Evolutionary conservation across 1,139 yeast species (phyloP).

Genomic region (Geotrichum restrictum): DNA sequence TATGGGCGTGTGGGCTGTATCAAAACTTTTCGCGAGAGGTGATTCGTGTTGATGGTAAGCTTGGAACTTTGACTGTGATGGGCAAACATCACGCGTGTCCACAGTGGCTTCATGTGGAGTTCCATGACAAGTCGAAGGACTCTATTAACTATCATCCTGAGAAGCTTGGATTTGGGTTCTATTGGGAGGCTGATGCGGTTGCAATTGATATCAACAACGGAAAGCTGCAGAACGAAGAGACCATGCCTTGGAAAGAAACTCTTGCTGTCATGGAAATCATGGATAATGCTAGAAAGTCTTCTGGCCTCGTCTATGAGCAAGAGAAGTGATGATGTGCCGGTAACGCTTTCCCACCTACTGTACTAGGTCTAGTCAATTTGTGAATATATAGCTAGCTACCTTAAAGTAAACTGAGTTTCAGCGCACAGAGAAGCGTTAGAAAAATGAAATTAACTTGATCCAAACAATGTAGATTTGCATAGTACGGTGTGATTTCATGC

Average conservation of each 20-base stretch:
- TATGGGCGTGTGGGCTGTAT: constrained; percentile 33
- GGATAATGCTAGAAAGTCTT: constrained; percentile 46
- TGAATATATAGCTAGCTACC: no score
- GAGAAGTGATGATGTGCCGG: constrained; percentile 28
- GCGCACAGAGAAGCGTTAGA: no score
- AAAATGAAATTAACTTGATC: no score
- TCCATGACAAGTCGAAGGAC: constrained; percentile 18
- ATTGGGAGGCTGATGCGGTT: constrained; percentile 51
- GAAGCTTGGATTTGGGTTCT: constrained; percentile 43
- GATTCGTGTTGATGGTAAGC: constrained; percentile 35
- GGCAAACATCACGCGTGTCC: constrained; percentile 34
- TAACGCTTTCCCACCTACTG: no score
- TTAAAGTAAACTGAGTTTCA: no score
- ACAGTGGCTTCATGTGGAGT: constrained; percentile 27
- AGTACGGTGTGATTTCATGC: no score
- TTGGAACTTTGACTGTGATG: constrained; percentile 36
- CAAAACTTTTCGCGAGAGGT: constrained; percentile 29
- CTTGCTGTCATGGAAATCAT: constrained; percentile 44
- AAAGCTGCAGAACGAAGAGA: constrained; percentile 40
- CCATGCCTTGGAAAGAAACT: constrained; percentile 47
- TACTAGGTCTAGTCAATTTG: no score
- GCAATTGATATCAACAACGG: constrained; percentile 36
- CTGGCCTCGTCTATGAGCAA: constrained; percentile 45
- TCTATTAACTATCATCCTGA: constrained; percentile 5
- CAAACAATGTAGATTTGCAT: no score